A percentile compares a stretch with the other conserved stretches of the same genome.
These are phyloP conservation scores for Boletus semigastroideus DNA, from an alignment of 1,284 basidiomycete genomes.

Conservation along the genomic window DNA sequence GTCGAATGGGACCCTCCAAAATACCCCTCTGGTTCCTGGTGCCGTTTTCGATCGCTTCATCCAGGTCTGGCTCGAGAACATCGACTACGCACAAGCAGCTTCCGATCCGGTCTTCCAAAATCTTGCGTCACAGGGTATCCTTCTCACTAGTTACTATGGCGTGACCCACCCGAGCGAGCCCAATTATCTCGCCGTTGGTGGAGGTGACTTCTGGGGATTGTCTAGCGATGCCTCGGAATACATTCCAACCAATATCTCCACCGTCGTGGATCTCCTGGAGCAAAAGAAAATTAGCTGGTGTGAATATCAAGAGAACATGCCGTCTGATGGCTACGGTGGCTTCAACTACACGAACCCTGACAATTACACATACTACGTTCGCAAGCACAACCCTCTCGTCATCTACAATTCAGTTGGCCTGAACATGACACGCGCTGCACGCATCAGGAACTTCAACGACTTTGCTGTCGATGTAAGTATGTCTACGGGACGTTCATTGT, in stretches of 20 bases:
- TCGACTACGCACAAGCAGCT: background rate
- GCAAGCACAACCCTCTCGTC: constrained; percentile 62
- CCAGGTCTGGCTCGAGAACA: background rate
- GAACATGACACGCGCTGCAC: constrained; percentile 37
- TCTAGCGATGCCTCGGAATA: constrained; percentile 45
- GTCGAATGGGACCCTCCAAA: background rate
- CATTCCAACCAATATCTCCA: constrained; percentile 45
- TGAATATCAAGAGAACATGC: background rate
- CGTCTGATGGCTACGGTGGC: constrained; percentile 44
- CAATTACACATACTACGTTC: constrained; percentile 50
- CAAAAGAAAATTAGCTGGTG: constrained; percentile 43
- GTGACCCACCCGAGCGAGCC: constrained; percentile 67
- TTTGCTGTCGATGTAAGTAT: background rate
- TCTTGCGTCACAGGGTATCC: constrained; percentile 41
- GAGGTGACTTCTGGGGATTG: constrained; percentile 62
- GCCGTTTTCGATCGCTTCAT: constrained; percentile 46
- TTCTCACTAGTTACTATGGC: constrained; percentile 52
- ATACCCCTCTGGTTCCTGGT: constrained; percentile 30
- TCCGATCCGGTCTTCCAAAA: background rate
- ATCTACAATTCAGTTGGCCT: constrained; percentile 50
- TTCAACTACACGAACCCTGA: constrained; percentile 47
- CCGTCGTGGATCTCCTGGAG: constrained; percentile 46
- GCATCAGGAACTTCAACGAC: background rate
- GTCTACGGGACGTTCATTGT: constrained; percentile 34
- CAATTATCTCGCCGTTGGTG: constrained; percentile 51